phyloP scores from a whole-genome alignment of 352 stramenopile genomes.

The Pythium oligandrum region DNA sequence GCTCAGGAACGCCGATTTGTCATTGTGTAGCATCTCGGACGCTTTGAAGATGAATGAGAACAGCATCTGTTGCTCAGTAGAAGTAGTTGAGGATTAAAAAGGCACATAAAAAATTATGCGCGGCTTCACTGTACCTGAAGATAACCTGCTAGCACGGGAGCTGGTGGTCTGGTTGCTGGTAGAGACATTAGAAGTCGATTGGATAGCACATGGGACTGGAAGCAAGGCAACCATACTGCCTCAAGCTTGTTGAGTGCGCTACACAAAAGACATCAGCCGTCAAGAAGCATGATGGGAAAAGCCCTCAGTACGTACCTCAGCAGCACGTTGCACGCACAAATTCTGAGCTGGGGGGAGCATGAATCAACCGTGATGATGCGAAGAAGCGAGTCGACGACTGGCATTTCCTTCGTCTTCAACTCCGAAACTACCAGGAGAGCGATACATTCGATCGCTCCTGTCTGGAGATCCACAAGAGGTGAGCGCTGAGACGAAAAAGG shows the following conservation, averaged over 20 bases:
- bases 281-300: neutral
- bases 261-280: no score
- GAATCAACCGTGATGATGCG: no score
- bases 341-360: slow-evolving; percentile 27
- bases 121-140: slow-evolving; percentile 9
- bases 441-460: slow-evolving; percentile 66
- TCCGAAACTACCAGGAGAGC: slow-evolving; percentile 29
- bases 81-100: no score
- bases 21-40: slow-evolving; percentile 11
- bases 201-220: no score
- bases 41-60: slow-evolving; percentile 48
- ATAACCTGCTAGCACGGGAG: slow-evolving; percentile 7
- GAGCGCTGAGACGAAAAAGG: slow-evolving; percentile 19
- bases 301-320: slow-evolving; percentile 32
- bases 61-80: slow-evolving; percentile 9
- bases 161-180: neutral
- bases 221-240: no score
- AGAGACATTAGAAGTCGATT: no score
- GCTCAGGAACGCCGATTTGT: neutral
- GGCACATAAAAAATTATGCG: no score
- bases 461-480: slow-evolving; percentile 53
- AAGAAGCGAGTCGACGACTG: neutral
- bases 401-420: neutral
- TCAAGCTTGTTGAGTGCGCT: no score
- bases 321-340: slow-evolving; percentile 66